phyloP scores from a whole-genome alignment of 2,329 filamentous ascomycete species.

The Scolecobasidium constrictum region DNA sequence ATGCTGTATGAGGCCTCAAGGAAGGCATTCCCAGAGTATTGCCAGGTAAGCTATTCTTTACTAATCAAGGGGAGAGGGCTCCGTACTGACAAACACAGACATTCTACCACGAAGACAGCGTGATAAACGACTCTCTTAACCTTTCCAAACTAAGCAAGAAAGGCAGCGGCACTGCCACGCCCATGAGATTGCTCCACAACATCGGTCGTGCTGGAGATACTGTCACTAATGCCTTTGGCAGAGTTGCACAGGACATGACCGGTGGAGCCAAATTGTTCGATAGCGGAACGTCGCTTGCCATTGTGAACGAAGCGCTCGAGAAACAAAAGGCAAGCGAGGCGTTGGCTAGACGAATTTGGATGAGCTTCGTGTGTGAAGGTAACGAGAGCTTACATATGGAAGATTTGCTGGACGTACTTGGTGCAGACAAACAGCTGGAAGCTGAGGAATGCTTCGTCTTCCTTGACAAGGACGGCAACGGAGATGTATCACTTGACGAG shows the following conservation, averaged over 20 bases:
- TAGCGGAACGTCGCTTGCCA: constrained; percentile 76
- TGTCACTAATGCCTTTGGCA: constrained; percentile 84
- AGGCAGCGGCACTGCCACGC: constrained; percentile 54
- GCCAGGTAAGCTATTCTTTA: constrained; percentile 28
- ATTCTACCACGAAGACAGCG: constrained; percentile 82
- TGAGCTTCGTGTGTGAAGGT: constrained; percentile 92
- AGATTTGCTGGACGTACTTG: constrained; percentile 82
- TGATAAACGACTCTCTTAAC: constrained; percentile 67
- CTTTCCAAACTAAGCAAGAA: constrained; percentile 51
- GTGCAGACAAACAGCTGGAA: constrained; percentile 58
- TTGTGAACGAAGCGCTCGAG: constrained; percentile 82
- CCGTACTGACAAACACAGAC: no score
- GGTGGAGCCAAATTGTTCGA: constrained; percentile 86
- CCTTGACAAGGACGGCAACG: constrained; percentile 80
- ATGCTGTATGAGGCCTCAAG: constrained; percentile 86
- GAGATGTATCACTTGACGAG: constrained; percentile 89
- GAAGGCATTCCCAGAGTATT: constrained; percentile 83
- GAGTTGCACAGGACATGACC: constrained; percentile 87
- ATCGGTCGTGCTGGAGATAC: constrained; percentile 77
- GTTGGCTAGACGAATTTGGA: constrained; percentile 90
- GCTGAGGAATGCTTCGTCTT: constrained; percentile 76
- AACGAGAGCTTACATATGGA: constrained; percentile 67
- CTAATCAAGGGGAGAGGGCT: no score
- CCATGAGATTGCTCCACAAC: constrained; percentile 64
- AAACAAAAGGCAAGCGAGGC: constrained; percentile 77